Evolutionary conservation across 768 basidiomycete species (phyloP), one percentile per base, ranked within the genome.

Genomic region (Mycena floridula): DNA sequence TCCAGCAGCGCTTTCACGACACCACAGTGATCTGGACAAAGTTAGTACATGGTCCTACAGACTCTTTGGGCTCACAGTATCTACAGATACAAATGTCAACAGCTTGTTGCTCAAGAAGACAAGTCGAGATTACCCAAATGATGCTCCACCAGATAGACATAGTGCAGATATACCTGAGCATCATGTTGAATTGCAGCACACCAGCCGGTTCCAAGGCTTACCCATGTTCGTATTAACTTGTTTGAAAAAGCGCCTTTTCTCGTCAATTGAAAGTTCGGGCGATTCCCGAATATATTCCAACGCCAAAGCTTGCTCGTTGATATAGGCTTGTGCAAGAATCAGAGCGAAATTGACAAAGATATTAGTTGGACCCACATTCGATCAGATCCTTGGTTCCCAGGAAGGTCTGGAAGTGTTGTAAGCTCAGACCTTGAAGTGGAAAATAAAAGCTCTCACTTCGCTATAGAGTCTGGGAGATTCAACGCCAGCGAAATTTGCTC

Each of bases 81-180:
- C 5, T 12, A 18, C 37, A 43, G 35, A 7, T 23, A 20, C 20
- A 26, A n/a, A n/a, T n/a, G n/a, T n/a, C n/a, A n/a, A n/a, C n/a
- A n/a, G n/a, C n/a, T n/a, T n/a, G n/a, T 20, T 12, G 27, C 30
- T 7, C 43, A 24, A 25, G 22, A 32, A n/a, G 11, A 23, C 20
- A 24, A n/a, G 54, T 80, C 57, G 63, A 85, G 91, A 97, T 59
- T 95, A 96, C 7, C 92, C 93, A 58, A 97, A 95, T 1, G 85
- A 83, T 7, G 89, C 96, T 5, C 96, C 95, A 13, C 96, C 96
- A n/a, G 89, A 92, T 9, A 99, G 74, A 62, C 95, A 98, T 4
- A 99, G 67, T 0, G 96, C 95, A 30, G 89, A 86, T 3, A 87
- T 81, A 20, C 74, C 74, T 73, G 13, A 11, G 18, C 27, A 46